These are phyloP conservation scores for Diaporthe sp. DNA, from an alignment of 2,329 filamentous ascomycete species.

Conservation along the genomic window DNA sequence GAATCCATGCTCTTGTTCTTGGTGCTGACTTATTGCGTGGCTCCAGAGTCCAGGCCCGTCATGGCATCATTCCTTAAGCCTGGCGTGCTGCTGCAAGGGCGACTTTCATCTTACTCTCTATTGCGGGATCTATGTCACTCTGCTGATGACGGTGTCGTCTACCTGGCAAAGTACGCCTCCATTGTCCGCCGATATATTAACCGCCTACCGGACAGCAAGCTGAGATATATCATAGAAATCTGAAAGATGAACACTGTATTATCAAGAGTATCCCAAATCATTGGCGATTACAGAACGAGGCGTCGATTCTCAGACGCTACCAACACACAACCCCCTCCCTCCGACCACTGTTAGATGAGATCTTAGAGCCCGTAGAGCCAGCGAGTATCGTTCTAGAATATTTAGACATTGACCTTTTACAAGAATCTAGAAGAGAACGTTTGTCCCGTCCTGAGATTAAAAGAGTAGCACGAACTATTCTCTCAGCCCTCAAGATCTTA, in stretches of 20 bases:
- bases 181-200: too few relatives aligned
- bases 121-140: background rate
- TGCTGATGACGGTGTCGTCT: background rate
- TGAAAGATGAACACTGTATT: background rate
- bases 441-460: conserved; percentile 48
- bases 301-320: background rate
- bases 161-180: background rate
- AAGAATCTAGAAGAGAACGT: conserved; percentile 46
- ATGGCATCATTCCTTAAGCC: background rate
- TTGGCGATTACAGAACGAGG: background rate
- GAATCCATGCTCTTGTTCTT: background rate
- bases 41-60: background rate
- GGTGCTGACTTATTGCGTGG: background rate
- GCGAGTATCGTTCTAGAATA: conserved; percentile 34
- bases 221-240: background rate
- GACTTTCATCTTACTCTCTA: background rate
- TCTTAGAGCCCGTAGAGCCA: background rate
- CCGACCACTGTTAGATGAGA: background rate
- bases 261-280: background rate
- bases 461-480: conserved; percentile 44
- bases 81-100: background rate
- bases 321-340: background rate
- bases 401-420: conserved; percentile 46
- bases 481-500: conserved; percentile 45
- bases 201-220: background rate